A percentile compares a stretch with the other conserved stretches of the same genome.
Evolutionary conservation across 495 filamentous ascomycete genomes (phyloP).

Genomic region (Platismatia glauca): DNA sequence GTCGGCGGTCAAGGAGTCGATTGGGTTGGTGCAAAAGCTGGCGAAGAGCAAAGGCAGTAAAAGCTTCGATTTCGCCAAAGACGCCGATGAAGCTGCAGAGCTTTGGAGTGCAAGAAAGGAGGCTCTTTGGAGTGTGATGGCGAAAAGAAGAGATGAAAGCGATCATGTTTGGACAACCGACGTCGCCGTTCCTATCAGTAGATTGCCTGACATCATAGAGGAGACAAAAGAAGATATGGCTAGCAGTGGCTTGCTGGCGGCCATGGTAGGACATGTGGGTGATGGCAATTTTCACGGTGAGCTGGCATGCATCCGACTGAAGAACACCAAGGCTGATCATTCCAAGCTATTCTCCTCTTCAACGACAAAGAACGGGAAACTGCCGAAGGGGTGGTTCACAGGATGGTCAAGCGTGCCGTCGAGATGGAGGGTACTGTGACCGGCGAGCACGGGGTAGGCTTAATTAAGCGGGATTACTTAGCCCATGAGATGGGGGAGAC

Average conservation of each 20-base stretch:
- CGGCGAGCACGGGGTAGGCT: conserved; percentile 72
- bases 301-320: conserved; percentile 14
- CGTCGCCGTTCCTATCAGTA: conserved; percentile 70
- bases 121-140: conserved; percentile 66
- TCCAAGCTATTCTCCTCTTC: conserved; percentile 59
- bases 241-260: conserved; percentile 55
- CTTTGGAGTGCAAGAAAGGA: conserved; percentile 73
- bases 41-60: conserved; percentile 51
- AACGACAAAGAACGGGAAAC: conserved; percentile 53
- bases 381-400: conserved; percentile 63
- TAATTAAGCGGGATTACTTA: conserved; percentile 76
- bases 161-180: conserved; percentile 78
- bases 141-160: conserved; percentile 50
- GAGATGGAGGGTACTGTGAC: conserved; percentile 80
- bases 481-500: conserved; percentile 60
- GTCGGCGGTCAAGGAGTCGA: conserved; percentile 57
- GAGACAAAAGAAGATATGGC: conserved; percentile 65
- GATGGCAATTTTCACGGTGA: conserved; percentile 77
- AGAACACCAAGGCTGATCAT: conserved; percentile 16
- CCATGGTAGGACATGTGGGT: conserved; percentile 75
- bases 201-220: conserved; percentile 66
- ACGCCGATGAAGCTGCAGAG: conserved; percentile 55
- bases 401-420: conserved; percentile 76
- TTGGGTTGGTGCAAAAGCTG: conserved; percentile 54
- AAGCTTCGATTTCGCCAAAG: conserved; percentile 62